phyloP scores from a whole-genome alignment of 225 moss, liverwort and hornwort species.

The Marchantia polymorpha region DNA sequence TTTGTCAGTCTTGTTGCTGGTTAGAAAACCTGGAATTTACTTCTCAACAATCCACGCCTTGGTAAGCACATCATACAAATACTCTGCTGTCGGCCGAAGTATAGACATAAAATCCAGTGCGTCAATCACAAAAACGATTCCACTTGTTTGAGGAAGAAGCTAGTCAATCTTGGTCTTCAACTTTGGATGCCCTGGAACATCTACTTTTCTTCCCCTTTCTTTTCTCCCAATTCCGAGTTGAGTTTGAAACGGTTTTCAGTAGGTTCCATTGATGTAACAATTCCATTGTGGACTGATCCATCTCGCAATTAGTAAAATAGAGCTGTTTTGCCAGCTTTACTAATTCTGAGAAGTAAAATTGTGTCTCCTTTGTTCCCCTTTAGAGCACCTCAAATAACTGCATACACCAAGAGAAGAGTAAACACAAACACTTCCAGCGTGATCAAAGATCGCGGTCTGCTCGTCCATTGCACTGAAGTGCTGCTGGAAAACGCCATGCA shows the following conservation, averaged over 20 bases:
- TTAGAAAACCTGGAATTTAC: conserved; percentile 72
- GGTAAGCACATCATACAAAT: conserved; percentile 81
- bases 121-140: conserved; percentile 84
- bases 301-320: conserved; percentile 89
- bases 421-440: conserved; percentile 35
- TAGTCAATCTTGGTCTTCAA: conserved; percentile 78
- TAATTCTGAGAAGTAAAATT: conserved; percentile 68
- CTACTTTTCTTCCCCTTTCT: conserved; percentile 70
- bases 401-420: conserved; percentile 28
- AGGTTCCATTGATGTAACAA: conserved; percentile 94
- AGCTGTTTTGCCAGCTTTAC: conserved; percentile 87
- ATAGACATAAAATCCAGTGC: conserved; percentile 90
- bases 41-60: conserved; percentile 67
- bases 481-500: background rate
- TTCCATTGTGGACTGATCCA: conserved; percentile 83
- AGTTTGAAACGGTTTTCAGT: conserved; percentile 78
- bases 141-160: conserved; percentile 72
- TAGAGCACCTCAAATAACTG: conserved; percentile 50
- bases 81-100: conserved; percentile 83
- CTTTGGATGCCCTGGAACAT: conserved; percentile 89
- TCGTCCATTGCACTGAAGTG: conserved; percentile 29
- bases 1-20: conserved; percentile 99
- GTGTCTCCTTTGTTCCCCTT: conserved; percentile 76
- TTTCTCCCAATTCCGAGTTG: conserved; percentile 53
- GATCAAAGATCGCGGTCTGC: conserved; percentile 26